Percentiles rank a stretch among this genome's conserved stretches.
Conservation (phyloP, 352 stramenopile genomes). For the Salisapilia sapeloensis region DNA sequence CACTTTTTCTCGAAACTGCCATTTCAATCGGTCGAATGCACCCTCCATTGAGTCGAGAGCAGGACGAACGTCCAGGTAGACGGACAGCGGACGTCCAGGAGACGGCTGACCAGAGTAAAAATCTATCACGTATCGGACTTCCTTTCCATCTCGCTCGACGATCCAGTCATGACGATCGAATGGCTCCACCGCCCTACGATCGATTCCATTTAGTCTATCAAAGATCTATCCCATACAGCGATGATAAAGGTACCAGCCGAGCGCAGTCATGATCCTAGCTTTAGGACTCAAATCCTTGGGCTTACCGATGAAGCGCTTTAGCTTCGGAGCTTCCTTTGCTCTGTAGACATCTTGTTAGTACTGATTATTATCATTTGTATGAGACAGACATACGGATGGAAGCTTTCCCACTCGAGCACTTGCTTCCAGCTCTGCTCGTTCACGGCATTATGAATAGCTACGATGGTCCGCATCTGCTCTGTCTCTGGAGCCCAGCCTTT, state of each 20-base stretch:
- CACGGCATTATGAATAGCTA: constrained; percentile 96
- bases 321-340: constrained; percentile 43
- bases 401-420: constrained; percentile 85
- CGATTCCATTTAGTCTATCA: constrained; percentile 12
- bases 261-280: constrained; percentile 78
- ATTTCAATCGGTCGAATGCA: constrained; percentile 55
- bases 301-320: constrained; percentile 90
- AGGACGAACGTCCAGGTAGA: constrained; percentile 94
- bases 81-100: constrained; percentile 65
- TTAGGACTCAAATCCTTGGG: constrained; percentile 91
- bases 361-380: not conserved
- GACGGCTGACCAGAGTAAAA: constrained; percentile 93
- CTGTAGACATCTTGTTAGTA: constrained; percentile 6
- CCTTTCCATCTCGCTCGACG: constrained; percentile 79
- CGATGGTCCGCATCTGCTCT: constrained; percentile 89
- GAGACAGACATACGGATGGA: constrained; percentile 17
- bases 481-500: constrained; percentile 88
- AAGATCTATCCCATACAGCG: constrained; percentile 19
- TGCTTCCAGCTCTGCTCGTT: constrained; percentile 94
- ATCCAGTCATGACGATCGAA: constrained; percentile 99
- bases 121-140: constrained; percentile 97
- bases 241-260: constrained; percentile 36
- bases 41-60: constrained; percentile 85
- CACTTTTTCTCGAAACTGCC: constrained; percentile 70
- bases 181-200: constrained; percentile 70